Evolutionary conservation across 2,329 filamentous ascomycete genomes (phyloP).

Genomic region (Aspergillus eucalypticola): DNA sequence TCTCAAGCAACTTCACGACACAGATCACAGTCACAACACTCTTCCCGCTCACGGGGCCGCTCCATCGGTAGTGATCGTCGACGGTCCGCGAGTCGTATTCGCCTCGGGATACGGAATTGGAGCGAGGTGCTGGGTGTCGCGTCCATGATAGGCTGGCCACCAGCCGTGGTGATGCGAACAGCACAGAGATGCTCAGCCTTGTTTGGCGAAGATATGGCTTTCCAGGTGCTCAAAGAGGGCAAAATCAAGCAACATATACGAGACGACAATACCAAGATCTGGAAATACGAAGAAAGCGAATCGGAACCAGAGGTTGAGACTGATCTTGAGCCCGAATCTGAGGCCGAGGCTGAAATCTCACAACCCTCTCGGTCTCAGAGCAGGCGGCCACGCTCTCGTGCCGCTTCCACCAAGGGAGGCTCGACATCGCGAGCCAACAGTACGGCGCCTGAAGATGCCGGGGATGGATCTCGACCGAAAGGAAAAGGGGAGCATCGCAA

Average conservation of each 20-base stretch:
- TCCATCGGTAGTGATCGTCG: conserved; percentile 19
- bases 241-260: conserved; percentile 17
- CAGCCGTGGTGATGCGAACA: conserved; percentile 65
- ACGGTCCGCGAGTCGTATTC: conserved; percentile 12
- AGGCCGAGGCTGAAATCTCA: conserved; percentile 1
- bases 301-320: conserved; percentile 18
- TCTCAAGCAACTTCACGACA: conserved; percentile 9
- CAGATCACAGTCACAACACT: conserved; percentile 7
- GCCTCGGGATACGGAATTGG: conserved; percentile 68
- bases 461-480: conserved; percentile 2
- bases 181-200: conserved; percentile 72
- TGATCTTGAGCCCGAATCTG: neutral
- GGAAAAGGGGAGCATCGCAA: conserved; percentile 33
- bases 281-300: conserved; percentile 38
- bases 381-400: conserved; percentile 11
- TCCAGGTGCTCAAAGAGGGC: conserved; percentile 57
- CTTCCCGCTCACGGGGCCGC: conserved; percentile 16
- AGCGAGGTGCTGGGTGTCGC: conserved; percentile 80
- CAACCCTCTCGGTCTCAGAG: conserved; percentile 7
- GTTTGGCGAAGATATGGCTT: conserved; percentile 70
- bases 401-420: conserved; percentile 13
- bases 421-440: conserved; percentile 17
- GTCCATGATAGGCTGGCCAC: conserved; percentile 69
- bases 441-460: conserved; percentile 10
- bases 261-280: conserved; percentile 22